These are phyloP conservation scores for Piedraia hortae DNA, from an alignment of 2,329 filamentous ascomycete genomes.

Conservation along the genomic window DNA sequence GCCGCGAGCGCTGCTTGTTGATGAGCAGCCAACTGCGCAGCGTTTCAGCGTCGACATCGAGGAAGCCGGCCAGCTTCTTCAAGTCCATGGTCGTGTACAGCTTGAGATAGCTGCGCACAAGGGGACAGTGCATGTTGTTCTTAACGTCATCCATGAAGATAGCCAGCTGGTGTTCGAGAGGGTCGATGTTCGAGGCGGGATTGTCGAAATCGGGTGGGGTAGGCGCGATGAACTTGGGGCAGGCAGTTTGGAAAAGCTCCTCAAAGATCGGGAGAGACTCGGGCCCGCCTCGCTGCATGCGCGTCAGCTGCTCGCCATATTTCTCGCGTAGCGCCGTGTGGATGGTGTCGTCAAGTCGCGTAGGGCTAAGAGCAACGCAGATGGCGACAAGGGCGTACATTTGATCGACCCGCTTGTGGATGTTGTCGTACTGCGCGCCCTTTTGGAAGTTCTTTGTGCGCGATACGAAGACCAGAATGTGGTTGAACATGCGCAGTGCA, in stretches of 20 bases:
- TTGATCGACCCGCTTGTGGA: slow-evolving; percentile 99
- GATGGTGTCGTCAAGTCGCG: slow-evolving; percentile 91
- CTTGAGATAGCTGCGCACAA: slow-evolving; percentile 92
- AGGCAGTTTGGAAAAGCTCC: slow-evolving; percentile 91
- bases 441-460: slow-evolving; percentile 99
- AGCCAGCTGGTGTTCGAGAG: slow-evolving; percentile 82
- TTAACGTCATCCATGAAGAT: slow-evolving; percentile 99
- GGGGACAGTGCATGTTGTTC: slow-evolving; percentile 95
- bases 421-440: slow-evolving; percentile 91
- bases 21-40: slow-evolving; percentile 80
- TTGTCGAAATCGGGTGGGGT: slow-evolving; percentile 95
- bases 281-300: slow-evolving; percentile 84
- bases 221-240: slow-evolving; percentile 97
- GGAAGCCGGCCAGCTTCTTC: slow-evolving; percentile 89
- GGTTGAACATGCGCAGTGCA: slow-evolving; percentile 98
- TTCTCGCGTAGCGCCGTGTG: slow-evolving; percentile 95
- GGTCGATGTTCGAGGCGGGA: slow-evolving; percentile 84
- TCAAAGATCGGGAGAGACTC: slow-evolving; percentile 91
- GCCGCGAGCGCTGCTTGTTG: slow-evolving; percentile 95
- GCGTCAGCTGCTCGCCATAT: slow-evolving; percentile 93
- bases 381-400: slow-evolving; percentile 99
- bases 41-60: slow-evolving; percentile 91
- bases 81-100: slow-evolving; percentile 99
- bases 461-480: slow-evolving; percentile 96
- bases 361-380: slow-evolving; percentile 94